Evolutionary conservation across 352 stramenopile species (phyloP), one percentile per base, ranked within the genome.

Genomic region (Phytophthora nicotianae): DNA sequence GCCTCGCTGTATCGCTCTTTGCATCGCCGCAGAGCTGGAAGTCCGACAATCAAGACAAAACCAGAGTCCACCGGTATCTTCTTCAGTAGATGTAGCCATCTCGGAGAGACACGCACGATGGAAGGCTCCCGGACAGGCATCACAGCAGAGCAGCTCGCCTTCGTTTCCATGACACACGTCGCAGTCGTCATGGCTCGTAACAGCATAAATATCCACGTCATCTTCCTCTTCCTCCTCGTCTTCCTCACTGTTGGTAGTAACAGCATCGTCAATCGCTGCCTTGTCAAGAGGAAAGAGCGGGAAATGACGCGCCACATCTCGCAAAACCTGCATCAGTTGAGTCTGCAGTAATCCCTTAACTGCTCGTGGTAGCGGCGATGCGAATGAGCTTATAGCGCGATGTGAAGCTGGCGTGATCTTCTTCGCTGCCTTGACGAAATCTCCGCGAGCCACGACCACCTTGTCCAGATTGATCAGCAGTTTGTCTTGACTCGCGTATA

Each of bases 361-460:
- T 14, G 59, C 77, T 45, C 66, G 73, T 6, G 91, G 88, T 40
- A 97, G 59, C 14, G 90, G 89, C 2, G 82, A 54, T 5, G 91
- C 86, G 61, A 92, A 86, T 2, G 82, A 88, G 23, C 84, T 90
- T 4, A 87, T 74, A 8, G 78, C 77, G 4, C 86, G 81, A 43
- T 90, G 77, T 4, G 88, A 92, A n/a, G 89, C 86, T 13, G 81
- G 82, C 2, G 83, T 90, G 55, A 96, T 94, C 51, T 96, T 95
- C 48, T 80, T 81, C 27, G 90, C 72, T 13, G 83, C 86, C 50
- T 84, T 83, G 1, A 58, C 51, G 54, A 96, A 93, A 66, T 93
- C 81, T 2, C 77, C 78, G 4, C 80, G 69, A n/a, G 85, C 73
- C 2, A 97, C 82, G 9, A 92, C 61, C 20, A 97, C 69, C 21